Conservation (phyloP, 805 yeast genomes). For the Cyberlindnera suaveolens region DNA sequence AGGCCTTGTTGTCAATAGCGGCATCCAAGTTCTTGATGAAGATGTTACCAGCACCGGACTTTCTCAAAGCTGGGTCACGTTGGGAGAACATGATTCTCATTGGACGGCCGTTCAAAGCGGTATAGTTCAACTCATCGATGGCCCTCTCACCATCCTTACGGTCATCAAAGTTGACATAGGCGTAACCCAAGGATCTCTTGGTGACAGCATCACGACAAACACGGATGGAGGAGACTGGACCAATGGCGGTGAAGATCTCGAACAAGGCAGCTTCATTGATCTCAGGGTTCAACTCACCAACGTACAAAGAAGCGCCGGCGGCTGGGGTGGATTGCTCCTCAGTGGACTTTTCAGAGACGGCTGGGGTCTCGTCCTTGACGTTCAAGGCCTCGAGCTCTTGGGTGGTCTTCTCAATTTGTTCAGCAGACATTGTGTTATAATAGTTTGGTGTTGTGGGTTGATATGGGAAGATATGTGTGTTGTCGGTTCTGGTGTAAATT, state of each 20-base stretch:
- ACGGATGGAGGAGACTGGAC: conserved; percentile 94
- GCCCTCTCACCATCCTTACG: conserved; percentile 89
- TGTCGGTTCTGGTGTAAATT: neutral
- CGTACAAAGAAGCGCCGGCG: conserved; percentile 64
- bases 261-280: conserved; percentile 93
- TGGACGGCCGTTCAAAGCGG: conserved; percentile 88
- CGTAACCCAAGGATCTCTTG: conserved; percentile 95
- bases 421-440: conserved; percentile 34
- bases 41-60: conserved; percentile 92
- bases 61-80: conserved; percentile 94
- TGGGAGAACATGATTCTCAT: conserved; percentile 99
- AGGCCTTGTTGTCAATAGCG: conserved; percentile 96
- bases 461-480: neutral
- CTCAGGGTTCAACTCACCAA: conserved; percentile 90
- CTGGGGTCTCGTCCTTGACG: conserved; percentile 27
- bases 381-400: conserved; percentile 43
- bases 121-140: conserved; percentile 90
- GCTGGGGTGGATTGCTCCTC: conserved; percentile 21
- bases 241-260: conserved; percentile 91
- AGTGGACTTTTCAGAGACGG: conserved; percentile 3
- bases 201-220: conserved; percentile 98
- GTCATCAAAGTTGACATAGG: conserved; percentile 93
- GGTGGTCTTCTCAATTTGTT: conserved; percentile 35
- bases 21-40: conserved; percentile 98
- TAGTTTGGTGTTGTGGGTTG: conserved; percentile 8